phyloP scores from a whole-genome alignment of 306 rosid genomes.

The Vachellia collinsii region DNA sequence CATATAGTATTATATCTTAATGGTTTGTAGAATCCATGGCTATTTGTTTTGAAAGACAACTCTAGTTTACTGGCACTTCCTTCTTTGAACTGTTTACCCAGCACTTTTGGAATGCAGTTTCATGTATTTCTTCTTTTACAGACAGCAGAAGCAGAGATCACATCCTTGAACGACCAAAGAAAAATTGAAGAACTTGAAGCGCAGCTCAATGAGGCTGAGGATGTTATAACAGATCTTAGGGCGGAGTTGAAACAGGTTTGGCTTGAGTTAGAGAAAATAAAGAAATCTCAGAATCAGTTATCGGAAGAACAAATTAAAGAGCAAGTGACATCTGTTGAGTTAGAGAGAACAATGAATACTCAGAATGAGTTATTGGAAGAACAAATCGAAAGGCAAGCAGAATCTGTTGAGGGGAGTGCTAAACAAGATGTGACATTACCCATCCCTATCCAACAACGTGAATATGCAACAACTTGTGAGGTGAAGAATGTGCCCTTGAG shows the following conservation, averaged over 20 bases:
- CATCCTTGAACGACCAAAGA: constrained; percentile 53
- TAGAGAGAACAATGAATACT: constrained; percentile 54
- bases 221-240: constrained; percentile 71
- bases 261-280: constrained; percentile 52
- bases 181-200: constrained; percentile 75
- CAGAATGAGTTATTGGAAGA: constrained; percentile 42
- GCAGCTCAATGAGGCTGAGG: constrained; percentile 77
- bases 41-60: constrained; percentile 26
- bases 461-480: constrained; percentile 40
- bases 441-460: constrained; percentile 39
- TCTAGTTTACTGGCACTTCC: constrained; percentile 8
- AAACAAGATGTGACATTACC: constrained; percentile 26
- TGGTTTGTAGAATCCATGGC: constrained; percentile 2
- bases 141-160: constrained; percentile 57
- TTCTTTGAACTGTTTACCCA: constrained; percentile 2
- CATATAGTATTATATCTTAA: neutral
- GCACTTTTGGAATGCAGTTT: neutral
- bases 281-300: constrained; percentile 42
- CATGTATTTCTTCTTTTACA: constrained; percentile 42
- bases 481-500: constrained; percentile 31
- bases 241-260: constrained; percentile 54
- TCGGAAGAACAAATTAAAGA: constrained; percentile 35
- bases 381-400: constrained; percentile 34
- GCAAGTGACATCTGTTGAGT: constrained; percentile 39
- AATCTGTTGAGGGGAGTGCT: constrained; percentile 31